These are phyloP conservation scores for Nemania serpens DNA, from an alignment of 2,329 filamentous ascomycete species.

Conservation along the genomic window DNA sequence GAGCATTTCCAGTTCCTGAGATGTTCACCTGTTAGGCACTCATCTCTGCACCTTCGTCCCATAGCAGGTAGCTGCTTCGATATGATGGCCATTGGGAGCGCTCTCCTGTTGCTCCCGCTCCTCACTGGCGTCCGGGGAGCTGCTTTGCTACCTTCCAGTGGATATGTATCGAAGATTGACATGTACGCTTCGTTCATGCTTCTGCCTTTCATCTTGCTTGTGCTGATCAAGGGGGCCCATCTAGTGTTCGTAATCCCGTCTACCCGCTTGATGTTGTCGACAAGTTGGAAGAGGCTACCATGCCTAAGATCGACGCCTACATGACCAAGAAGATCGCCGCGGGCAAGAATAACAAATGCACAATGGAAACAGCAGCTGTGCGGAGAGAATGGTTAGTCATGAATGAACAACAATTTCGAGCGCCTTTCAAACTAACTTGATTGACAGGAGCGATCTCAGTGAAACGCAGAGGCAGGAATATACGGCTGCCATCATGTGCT, in stretches of 20 bases:
- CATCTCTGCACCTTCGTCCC: constrained; percentile 19
- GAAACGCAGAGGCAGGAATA: constrained; percentile 38
- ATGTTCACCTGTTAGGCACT: constrained; percentile 11
- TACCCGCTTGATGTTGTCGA: constrained; percentile 41
- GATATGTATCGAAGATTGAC: constrained; percentile 31
- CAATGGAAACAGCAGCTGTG: constrained; percentile 37
- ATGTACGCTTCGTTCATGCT: constrained; percentile 25
- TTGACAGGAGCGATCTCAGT: constrained; percentile 39
- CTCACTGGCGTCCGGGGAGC: constrained; percentile 31
- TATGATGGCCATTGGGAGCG: constrained; percentile 32
- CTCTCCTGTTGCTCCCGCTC: constrained; percentile 35
- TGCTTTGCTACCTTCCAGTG: constrained; percentile 23
- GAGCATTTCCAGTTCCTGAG: constrained; percentile 13
- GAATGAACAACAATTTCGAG: not conserved
- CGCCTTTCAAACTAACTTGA: constrained; percentile 3
- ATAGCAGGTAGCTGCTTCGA: constrained; percentile 26
- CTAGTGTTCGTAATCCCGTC: constrained; percentile 35
- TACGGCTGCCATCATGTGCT: constrained; percentile 37
- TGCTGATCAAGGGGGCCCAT: constrained; percentile 16
- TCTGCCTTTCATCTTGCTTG: not conserved
- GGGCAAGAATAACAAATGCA: constrained; percentile 37
- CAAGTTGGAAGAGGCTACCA: constrained; percentile 37
- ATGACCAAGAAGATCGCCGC: constrained; percentile 33
- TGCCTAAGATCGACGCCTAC: constrained; percentile 38
- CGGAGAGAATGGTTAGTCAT: constrained; percentile 39